Conservation (phyloP, 805 yeast species). For the Soucietia sequanensis region DNA sequence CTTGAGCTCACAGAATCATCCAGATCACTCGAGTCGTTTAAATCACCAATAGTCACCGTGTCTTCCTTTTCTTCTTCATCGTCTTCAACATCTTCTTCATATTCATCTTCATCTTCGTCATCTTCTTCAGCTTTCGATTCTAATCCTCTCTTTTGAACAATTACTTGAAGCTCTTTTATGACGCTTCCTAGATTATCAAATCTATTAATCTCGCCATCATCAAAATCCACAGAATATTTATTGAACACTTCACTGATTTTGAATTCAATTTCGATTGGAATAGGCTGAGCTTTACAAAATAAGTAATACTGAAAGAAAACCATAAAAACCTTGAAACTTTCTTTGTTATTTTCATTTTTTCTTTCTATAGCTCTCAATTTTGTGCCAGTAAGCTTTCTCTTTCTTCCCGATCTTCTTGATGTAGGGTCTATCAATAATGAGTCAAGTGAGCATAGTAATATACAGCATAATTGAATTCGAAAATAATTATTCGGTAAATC, state of each 20-base stretch:
- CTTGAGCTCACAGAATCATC: slow-evolving; percentile 7
- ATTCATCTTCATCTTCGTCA: slow-evolving; percentile 27
- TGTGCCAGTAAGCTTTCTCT: slow-evolving; percentile 6
- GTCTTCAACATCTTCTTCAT: slow-evolving; percentile 22
- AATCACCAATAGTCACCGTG: slow-evolving; percentile 3
- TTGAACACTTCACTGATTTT: slow-evolving; percentile 46
- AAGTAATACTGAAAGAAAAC: slow-evolving; percentile 71
- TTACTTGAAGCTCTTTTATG: slow-evolving; percentile 34
- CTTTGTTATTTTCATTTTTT: slow-evolving; percentile 4
- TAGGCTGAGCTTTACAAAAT: slow-evolving; percentile 56
- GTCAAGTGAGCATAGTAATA: slow-evolving; percentile 19
- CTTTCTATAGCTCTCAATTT: not conserved
- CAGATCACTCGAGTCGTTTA: not conserved
- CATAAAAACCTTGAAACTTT: slow-evolving; percentile 34
- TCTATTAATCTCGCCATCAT: slow-evolving; percentile 32
- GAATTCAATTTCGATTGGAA: slow-evolving; percentile 64
- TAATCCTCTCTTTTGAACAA: slow-evolving; percentile 13
- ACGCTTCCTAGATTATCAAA: slow-evolving; percentile 43
- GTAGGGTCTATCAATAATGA: slow-evolving; percentile 7
- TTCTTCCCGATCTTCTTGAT: slow-evolving; percentile 2
- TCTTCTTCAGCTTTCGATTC: slow-evolving; percentile 11
- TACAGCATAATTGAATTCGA: slow-evolving; percentile 55
- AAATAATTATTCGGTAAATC: slow-evolving; percentile 73
- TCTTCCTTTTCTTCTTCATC: slow-evolving; percentile 4
- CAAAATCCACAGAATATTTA: slow-evolving; percentile 10